Evolutionary conservation across 1,139 yeast species (phyloP).

Genomic region (Pichia kudriavzevii): DNA sequence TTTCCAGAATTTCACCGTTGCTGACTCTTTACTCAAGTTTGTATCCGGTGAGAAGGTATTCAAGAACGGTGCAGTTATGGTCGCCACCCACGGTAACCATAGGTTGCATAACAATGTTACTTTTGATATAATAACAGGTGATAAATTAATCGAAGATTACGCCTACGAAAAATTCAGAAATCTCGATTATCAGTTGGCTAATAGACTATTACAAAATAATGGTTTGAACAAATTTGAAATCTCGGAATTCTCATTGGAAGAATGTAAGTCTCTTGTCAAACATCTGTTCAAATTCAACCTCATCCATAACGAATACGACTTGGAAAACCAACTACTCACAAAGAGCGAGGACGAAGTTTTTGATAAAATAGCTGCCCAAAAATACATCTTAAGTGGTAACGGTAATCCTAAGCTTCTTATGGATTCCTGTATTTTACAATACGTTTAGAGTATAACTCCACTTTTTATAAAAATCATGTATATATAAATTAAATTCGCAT

Average conservation of each 20-base stretch:
- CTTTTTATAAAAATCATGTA: not conserved
- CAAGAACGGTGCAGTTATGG: constrained; percentile 55
- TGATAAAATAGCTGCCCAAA: constrained; percentile 37
- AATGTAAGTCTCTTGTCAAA: constrained; percentile 45
- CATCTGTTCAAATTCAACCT: constrained; percentile 53
- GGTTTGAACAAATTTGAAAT: constrained; percentile 43
- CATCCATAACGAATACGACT: constrained; percentile 39
- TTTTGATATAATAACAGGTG: constrained; percentile 53
- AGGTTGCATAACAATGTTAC: constrained; percentile 38
- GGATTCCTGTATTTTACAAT: constrained; percentile 35
- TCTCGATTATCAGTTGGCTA: constrained; percentile 52
- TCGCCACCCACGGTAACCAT: constrained; percentile 52
- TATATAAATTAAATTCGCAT: not conserved
- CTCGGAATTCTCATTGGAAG: constrained; percentile 44
- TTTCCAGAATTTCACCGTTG: constrained; percentile 58
- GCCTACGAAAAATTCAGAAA: constrained; percentile 45
- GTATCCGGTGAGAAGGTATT: constrained; percentile 49
- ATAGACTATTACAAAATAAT: constrained; percentile 28
- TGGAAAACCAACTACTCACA: constrained; percentile 19
- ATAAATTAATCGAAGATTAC: constrained; percentile 37
- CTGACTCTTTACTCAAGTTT: constrained; percentile 49
- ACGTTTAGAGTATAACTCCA: constrained; percentile 17
- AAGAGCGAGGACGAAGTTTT: constrained; percentile 15
- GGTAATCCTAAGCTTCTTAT: constrained; percentile 73
- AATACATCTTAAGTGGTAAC: constrained; percentile 60